Evolutionary conservation across 352 stramenopile species (phyloP).

Genomic region (Phytopythium oedochilum): DNA sequence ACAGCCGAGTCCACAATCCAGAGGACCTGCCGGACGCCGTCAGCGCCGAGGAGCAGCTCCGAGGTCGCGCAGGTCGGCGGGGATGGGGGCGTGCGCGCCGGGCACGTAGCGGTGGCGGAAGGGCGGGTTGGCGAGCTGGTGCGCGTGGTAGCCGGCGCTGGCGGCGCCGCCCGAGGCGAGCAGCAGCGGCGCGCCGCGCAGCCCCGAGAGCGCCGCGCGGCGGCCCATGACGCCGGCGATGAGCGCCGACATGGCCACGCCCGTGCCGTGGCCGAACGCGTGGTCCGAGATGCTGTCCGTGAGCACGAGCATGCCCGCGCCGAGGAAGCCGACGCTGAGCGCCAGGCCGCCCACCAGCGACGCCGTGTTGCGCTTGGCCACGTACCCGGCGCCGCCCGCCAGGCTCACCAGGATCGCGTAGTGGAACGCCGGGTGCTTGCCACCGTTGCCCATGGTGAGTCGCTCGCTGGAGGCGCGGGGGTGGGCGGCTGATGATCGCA

Average conservation of each 20-base stretch:
- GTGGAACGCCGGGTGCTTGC: constrained; percentile 66
- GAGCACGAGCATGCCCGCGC: constrained; percentile 54
- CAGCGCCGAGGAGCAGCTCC: no score
- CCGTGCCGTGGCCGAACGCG: constrained; percentile 64
- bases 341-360: constrained; percentile 64
- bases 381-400: constrained; percentile 55
- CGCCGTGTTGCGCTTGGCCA: constrained; percentile 51
- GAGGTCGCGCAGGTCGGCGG: not conserved
- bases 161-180: constrained; percentile 47
- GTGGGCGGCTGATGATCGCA: no score
- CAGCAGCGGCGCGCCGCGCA: constrained; percentile 22
- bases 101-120: constrained; percentile 52
- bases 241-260: constrained; percentile 60
- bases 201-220: constrained; percentile 39
- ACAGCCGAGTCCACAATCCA: no score
- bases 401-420: constrained; percentile 64
- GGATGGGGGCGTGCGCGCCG: constrained; percentile 32
- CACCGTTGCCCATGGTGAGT: constrained; percentile 30
- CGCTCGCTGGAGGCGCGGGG: no score
- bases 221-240: constrained; percentile 56
- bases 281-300: constrained; percentile 70
- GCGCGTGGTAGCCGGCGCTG: constrained; percentile 65
- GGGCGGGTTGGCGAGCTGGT: constrained; percentile 57
- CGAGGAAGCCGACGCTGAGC: constrained; percentile 64
- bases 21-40: no score